Conservation (phyloP, 306 rosid species). For the Hippophae gyantsensis region DNA sequence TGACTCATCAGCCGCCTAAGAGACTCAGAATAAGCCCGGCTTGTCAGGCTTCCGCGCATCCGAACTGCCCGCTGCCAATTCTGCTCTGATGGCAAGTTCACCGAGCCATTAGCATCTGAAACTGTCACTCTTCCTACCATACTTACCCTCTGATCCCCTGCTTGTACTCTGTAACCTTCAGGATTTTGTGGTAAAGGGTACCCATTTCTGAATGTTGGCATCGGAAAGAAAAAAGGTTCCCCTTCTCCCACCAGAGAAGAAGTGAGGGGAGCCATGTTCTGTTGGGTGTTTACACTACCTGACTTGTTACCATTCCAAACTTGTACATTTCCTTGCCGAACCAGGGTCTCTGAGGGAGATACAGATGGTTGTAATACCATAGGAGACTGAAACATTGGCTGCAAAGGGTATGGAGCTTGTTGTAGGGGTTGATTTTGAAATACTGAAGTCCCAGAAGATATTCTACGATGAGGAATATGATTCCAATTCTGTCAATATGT, state of each 20-base stretch:
- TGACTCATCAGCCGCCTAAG: constrained; percentile 24
- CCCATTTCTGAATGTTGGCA: constrained; percentile 22
- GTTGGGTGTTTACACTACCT: constrained; percentile 26
- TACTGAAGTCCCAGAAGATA: constrained; percentile 29
- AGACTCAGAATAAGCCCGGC: constrained; percentile 32
- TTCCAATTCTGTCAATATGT: constrained; percentile 23
- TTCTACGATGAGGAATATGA: constrained; percentile 15
- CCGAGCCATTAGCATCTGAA: constrained; percentile 22
- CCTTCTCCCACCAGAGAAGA: no score
- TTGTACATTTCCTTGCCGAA: constrained; percentile 37
- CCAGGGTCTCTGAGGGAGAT: constrained; percentile 18
- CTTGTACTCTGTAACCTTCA: constrained; percentile 22
- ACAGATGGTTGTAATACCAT: constrained; percentile 15
- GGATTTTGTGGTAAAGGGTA: constrained; percentile 17
- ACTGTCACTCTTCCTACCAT: constrained; percentile 31
- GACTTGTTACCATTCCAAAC: constrained; percentile 28
- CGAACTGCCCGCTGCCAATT: constrained; percentile 51
- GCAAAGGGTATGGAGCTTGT: not conserved
- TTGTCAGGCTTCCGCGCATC: constrained; percentile 83
- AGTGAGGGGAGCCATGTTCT: not conserved
- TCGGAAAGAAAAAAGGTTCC: constrained; percentile 15
- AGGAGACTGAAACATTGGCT: constrained; percentile 8
- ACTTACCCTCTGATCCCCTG: constrained; percentile 12
- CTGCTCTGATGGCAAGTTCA: constrained; percentile 35
- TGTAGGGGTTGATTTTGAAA: constrained; percentile 22